Conservation (phyloP, 352 stramenopile species). For the Pythium grandisporangium region DNA sequence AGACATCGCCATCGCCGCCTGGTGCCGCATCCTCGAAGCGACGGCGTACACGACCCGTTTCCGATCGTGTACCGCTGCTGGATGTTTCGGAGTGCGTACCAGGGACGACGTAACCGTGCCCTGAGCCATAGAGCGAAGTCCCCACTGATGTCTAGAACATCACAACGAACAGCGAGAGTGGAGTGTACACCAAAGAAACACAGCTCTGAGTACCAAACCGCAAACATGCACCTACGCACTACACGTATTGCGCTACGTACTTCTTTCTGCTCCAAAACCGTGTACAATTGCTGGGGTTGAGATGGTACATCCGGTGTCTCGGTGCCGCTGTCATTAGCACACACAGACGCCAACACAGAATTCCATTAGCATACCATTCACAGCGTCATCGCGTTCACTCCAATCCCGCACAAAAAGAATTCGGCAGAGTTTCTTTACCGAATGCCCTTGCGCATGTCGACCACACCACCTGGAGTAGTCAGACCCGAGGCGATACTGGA, state of each 20-base stretch:
- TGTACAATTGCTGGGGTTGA: constrained; percentile 75
- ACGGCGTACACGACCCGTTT: constrained; percentile 48
- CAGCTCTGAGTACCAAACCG: neutral
- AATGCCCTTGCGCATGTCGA: constrained; percentile 75
- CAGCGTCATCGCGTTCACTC: no score
- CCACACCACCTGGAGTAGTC: constrained; percentile 51
- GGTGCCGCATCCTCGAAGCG: constrained; percentile 57
- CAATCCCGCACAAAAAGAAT: no score
- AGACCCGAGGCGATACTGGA: constrained; percentile 45
- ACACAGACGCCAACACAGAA: neutral
- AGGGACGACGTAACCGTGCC: constrained; percentile 65
- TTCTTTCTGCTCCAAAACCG: constrained; percentile 68
- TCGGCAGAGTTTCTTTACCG: constrained; percentile 16
- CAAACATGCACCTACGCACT: neutral
- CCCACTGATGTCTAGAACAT: constrained; percentile 50
- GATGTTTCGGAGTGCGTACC: constrained; percentile 15
- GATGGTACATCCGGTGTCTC: constrained; percentile 48
- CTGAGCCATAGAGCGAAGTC: constrained; percentile 64
- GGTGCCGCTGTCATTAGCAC: constrained; percentile 43
- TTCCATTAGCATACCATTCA: constrained; percentile 2
- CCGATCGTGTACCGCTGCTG: constrained; percentile 21
- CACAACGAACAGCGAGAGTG: neutral
- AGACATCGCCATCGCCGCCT: constrained; percentile 8
- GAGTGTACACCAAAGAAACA: no score
- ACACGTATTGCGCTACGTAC: constrained; percentile 14